Evolutionary conservation across 345 rosid species (phyloP), one percentile per base, ranked within the genome.

Genomic region (Eucalyptus viminalis): DNA sequence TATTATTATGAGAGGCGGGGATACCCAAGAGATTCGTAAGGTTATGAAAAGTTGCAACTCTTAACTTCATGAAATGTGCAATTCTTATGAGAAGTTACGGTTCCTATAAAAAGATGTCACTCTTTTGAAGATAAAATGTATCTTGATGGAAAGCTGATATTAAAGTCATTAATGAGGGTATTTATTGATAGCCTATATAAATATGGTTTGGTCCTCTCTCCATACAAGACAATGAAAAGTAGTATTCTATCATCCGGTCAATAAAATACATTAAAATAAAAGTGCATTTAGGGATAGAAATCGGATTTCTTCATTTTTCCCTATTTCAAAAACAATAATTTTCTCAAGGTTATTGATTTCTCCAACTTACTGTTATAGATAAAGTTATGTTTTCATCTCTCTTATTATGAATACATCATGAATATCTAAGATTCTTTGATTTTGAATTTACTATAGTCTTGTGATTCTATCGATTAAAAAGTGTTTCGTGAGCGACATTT

Each of bases 231-330:
- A 6, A 27, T 25, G n/a, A 27, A 60, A 60, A 25, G n/a, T 60
- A 27, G 0, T 27, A 60, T 27, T 60, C 4, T 60, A 60, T 60
- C 31, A 5, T 60, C 14, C 3, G 1, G 0, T 21, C 25, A 53
- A 8, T 53, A 53, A 53, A 53, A 53, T 53, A 53, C n/a, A 25
- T 60, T 60, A 11, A 60, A 11, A 60, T 60, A 25, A 12, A 25
- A 60, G 67, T 56, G 62, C 6, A 0, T 56, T 56, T 9, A 56
- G 29, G 8, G 31, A 60, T 8, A 60, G 7, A 60, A 60, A 60
- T 60, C 1, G 25, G 3, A 60, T 27, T 27, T 60, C n/a, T 25
- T 60, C 4, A 27, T 27, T 27, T 60, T 60, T 60, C 29, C 1
- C 4, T 60, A 60, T 60, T 12, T 60, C 16, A 25, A 1, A 27